Evolutionary conservation across 495 filamentous ascomycete genomes (phyloP).

Genomic region (Penicillium malachiteum): DNA sequence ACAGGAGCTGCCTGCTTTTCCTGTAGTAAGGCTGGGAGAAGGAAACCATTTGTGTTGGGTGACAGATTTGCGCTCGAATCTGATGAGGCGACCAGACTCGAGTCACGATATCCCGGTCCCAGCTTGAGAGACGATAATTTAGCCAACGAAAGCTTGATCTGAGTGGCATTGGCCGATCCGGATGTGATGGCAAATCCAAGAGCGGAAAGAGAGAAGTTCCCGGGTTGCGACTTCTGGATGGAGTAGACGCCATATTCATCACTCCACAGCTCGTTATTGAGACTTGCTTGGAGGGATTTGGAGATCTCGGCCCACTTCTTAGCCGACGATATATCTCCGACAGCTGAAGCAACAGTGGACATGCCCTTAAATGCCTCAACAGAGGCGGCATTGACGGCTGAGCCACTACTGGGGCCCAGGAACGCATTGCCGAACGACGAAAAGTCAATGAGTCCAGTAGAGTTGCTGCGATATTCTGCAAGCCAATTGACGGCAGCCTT

Average conservation of each 20-base stretch:
- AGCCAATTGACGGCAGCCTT: background rate
- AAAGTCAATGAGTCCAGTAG: background rate
- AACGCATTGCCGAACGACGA: background rate
- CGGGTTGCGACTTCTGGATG: background rate
- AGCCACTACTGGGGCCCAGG: background rate
- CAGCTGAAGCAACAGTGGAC: background rate
- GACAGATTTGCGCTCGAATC: background rate
- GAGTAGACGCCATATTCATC: background rate
- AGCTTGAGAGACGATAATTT: background rate
- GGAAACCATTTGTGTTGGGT: background rate
- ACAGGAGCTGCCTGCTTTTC: background rate
- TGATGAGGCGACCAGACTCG: background rate
- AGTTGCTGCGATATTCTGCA: background rate
- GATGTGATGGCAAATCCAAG: background rate
- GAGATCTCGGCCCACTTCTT: background rate
- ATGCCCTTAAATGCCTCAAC: background rate
- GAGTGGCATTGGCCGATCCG: background rate
- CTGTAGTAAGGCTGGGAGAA: background rate
- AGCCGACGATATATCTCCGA: background rate
- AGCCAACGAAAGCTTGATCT: background rate
- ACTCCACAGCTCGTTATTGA: background rate
- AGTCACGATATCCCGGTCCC: background rate
- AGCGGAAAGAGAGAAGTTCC: background rate
- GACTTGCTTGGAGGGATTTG: background rate
- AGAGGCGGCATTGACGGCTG: background rate